phyloP scores from a whole-genome alignment of 2,329 filamentous ascomycete genomes.

The Fusarium nanum region DNA sequence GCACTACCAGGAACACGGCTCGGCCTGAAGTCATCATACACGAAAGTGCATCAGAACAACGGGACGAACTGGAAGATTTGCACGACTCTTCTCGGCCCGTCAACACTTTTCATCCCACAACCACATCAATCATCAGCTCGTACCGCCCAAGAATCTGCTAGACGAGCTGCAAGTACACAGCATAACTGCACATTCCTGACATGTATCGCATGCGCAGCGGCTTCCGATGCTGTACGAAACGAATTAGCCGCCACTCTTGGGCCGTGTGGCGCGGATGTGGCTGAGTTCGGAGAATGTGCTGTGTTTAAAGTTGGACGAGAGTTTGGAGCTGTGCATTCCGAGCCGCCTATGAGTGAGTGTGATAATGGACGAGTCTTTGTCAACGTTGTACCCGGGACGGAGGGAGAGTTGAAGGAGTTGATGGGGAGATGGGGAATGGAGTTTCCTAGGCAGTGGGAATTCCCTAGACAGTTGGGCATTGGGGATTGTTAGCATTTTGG shows the following conservation, averaged over 20 bases:
- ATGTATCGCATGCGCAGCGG: constrained; percentile 57
- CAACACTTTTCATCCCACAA: constrained; percentile 58
- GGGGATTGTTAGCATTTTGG: accelerated
- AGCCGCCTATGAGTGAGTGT: constrained; percentile 50
- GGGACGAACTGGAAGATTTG: constrained; percentile 62
- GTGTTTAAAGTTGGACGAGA: constrained; percentile 58
- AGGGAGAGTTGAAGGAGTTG: constrained; percentile 50
- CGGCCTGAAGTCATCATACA: constrained; percentile 13
- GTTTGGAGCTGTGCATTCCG: constrained; percentile 57
- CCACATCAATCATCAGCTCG: constrained; percentile 50
- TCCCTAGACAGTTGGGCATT: background rate
- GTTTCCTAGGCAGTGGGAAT: constrained; percentile 51
- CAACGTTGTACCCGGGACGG: constrained; percentile 53
- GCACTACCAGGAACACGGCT: constrained; percentile 21
- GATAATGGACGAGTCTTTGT: constrained; percentile 50
- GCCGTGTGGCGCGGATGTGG: constrained; percentile 37
- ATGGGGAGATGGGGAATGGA: constrained; percentile 54
- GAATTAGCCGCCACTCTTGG: constrained; percentile 49
- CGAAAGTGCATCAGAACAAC: background rate
- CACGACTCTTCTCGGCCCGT: constrained; percentile 59
- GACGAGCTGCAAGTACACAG: constrained; percentile 43
- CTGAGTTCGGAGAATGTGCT: constrained; percentile 50
- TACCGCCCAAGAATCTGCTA: constrained; percentile 47
- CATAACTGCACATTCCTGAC: constrained; percentile 58
- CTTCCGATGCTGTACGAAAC: constrained; percentile 54